Evolutionary conservation across 179 eudicot species (phyloP).

Genomic region (Beta corolliflora): DNA sequence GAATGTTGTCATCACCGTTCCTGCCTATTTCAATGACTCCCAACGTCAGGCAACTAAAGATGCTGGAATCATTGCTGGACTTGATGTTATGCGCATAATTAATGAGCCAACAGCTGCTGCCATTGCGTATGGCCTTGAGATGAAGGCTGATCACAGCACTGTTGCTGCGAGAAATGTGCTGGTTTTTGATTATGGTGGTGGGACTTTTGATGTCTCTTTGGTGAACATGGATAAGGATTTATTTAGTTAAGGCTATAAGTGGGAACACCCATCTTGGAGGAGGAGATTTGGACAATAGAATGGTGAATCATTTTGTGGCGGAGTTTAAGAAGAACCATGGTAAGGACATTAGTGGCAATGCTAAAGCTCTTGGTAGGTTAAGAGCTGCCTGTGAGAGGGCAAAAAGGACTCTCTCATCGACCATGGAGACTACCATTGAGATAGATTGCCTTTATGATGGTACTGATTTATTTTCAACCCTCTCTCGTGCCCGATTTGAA

Average conservation of each 20-base stretch:
- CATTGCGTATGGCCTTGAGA: conserved; percentile 30
- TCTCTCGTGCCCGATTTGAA: background rate
- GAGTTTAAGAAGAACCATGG: conserved; percentile 23
- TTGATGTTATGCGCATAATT: conserved; percentile 12
- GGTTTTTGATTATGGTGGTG: conserved; percentile 22
- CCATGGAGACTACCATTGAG: conserved; percentile 15
- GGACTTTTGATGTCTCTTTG: conserved; percentile 29
- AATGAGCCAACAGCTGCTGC: conserved; percentile 29
- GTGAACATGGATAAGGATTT: conserved; percentile 11
- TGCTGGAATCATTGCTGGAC: conserved; percentile 21
- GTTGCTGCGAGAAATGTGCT: background rate
- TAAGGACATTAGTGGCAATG: background rate
- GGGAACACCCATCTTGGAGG: conserved; percentile 28
- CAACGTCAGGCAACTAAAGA: conserved; percentile 24
- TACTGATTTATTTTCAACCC: background rate
- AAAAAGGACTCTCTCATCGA: conserved; percentile 18
- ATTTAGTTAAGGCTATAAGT: conserved; percentile 20
- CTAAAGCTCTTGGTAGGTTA: conserved; percentile 22
- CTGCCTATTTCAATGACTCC: conserved; percentile 13
- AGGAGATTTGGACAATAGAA: conserved; percentile 20
- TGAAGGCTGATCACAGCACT: background rate
- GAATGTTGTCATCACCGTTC: conserved; percentile 12
- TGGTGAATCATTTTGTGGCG: conserved; percentile 5
- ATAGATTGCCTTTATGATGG: conserved; percentile 9
- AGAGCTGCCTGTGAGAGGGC: conserved; percentile 27